Base-by-base conservation (phyloP, 495 filamentous ascomycete genomes). In the Penicillium silybi region DNA sequence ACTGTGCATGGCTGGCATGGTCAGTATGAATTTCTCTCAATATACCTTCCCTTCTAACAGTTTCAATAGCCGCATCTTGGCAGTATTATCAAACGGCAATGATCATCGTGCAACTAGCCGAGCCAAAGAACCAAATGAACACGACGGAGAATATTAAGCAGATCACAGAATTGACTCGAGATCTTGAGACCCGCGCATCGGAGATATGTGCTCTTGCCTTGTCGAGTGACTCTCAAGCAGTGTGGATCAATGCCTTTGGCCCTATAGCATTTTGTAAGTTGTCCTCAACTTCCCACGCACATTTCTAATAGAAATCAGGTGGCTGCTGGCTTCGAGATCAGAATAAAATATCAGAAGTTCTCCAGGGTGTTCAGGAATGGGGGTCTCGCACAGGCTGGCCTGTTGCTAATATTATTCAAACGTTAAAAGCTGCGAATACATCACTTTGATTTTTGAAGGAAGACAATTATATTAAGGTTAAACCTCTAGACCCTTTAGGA, bases 201-300 rank as follows among this genome's bases (percentile, higher is more conserved):
- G 51, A 65, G 4, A 53, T 70, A 8, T 69, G 67, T 50, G 67
- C 65, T 6, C 45, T 70, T 18, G 69, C 70, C 0, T 55, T 68
- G 19, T 68, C 65, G n/a, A 70, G 62, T 41, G 57, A 67, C 16
- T 65, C 56, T 4, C 55, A 56, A 7, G 48, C 70, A 1, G 69
- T 69, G 16, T 59, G 69, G 43, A 61, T 73, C 11, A 73, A 72
- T 52, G 52, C 65, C 22, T 73, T 71, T 40, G 69, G 69, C 0
- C 70, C 67, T 10, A 69, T 72, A 44, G 60, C 67, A 4, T 70
- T 64, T 34, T 73, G 69, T 72, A 47, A 52, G 69, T 62, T 17
- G 6, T 4, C 34, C 11, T 37, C 34, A 13, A 37, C 3, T 4
- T 11, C 34, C 11, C 11, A 37, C 34, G 16, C 9, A 27, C 13